Conservation (phyloP, 1,139 yeast species). For the Pneumocystis murina region DNA sequence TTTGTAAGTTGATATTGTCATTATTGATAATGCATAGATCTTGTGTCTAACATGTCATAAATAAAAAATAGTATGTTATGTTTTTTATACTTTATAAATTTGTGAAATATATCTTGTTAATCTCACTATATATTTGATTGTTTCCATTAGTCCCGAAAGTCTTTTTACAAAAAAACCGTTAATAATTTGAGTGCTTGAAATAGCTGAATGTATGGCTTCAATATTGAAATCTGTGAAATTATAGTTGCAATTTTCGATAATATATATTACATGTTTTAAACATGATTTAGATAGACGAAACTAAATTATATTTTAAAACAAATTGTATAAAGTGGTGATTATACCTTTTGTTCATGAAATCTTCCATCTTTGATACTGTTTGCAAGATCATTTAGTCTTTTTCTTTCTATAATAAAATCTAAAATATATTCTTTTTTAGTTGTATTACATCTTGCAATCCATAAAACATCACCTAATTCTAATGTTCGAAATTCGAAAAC, state of each 20-base stretch:
- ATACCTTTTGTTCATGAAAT: conserved; percentile 57
- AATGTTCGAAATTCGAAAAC: conserved; percentile 42
- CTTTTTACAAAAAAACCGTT: conserved; percentile 54
- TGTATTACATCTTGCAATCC: conserved; percentile 61
- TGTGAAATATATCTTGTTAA: conserved; percentile 38
- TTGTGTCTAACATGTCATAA: not conserved
- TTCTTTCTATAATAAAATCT: conserved; percentile 74
- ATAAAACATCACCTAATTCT: conserved; percentile 72
- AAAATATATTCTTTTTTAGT: conserved; percentile 53
- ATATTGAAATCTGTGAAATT: conserved; percentile 34
- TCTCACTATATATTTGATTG: conserved; percentile 46
- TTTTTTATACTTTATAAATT: conserved; percentile 13
- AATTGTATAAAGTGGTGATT: not conserved
- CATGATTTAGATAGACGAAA: conserved; percentile 55
- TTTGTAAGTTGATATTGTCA: conserved; percentile 11
- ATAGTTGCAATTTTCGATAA: conserved; percentile 62
- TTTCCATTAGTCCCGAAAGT: conserved; percentile 60
- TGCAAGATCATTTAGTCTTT: conserved; percentile 73
- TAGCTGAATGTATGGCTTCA: conserved; percentile 61
- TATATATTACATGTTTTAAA: conserved; percentile 50
- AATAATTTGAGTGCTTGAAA: conserved; percentile 54
- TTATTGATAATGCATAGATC: conserved; percentile 15
- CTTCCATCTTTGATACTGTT: conserved; percentile 77
- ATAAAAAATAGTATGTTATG: not conserved
- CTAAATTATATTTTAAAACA: conserved; percentile 4